These are phyloP conservation scores for Phoma sp. DNA, from an alignment of 2,329 filamentous ascomycete genomes.

Conservation along the genomic window DNA sequence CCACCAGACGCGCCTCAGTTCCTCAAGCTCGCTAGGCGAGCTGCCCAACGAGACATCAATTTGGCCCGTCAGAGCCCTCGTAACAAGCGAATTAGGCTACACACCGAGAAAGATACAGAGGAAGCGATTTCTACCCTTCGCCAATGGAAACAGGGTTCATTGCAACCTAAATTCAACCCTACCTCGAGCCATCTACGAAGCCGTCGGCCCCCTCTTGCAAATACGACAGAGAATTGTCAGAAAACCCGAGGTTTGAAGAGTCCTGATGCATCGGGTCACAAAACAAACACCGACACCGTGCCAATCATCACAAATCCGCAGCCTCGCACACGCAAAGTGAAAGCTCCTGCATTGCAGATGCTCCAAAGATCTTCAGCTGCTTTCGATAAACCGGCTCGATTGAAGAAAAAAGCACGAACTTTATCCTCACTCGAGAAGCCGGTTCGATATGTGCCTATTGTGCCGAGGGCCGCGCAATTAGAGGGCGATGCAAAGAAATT, in stretches of 20 bases:
- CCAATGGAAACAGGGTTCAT: conserved; percentile 58
- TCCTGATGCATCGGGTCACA: neutral
- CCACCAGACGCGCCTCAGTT: conserved; percentile 57
- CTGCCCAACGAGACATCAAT: conserved; percentile 55
- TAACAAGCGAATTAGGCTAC: conserved; percentile 59
- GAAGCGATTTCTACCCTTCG: conserved; percentile 59
- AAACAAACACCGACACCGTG: neutral
- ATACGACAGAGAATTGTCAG: conserved; percentile 30
- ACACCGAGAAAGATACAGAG: conserved; percentile 59
- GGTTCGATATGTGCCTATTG: conserved; percentile 7
- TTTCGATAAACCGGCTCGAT: conserved; percentile 4
- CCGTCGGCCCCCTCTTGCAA: conserved; percentile 23
- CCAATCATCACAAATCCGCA: neutral
- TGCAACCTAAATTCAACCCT: conserved; percentile 26
- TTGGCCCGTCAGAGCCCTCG: conserved; percentile 59
- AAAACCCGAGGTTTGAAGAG: neutral
- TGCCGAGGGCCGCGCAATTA: conserved; percentile 49
- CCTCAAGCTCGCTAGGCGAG: conserved; percentile 61
- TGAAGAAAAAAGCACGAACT: neutral
- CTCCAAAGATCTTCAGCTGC: conserved; percentile 16
- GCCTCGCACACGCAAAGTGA: neutral
- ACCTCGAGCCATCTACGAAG: neutral
- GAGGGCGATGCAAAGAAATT: conserved; percentile 51
- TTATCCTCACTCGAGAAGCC: neutral
- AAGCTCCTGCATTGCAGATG: conserved; percentile 15